These are phyloP conservation scores for Xylaria telfairii DNA, from an alignment of 495 filamentous ascomycete species.

Conservation along the genomic window DNA sequence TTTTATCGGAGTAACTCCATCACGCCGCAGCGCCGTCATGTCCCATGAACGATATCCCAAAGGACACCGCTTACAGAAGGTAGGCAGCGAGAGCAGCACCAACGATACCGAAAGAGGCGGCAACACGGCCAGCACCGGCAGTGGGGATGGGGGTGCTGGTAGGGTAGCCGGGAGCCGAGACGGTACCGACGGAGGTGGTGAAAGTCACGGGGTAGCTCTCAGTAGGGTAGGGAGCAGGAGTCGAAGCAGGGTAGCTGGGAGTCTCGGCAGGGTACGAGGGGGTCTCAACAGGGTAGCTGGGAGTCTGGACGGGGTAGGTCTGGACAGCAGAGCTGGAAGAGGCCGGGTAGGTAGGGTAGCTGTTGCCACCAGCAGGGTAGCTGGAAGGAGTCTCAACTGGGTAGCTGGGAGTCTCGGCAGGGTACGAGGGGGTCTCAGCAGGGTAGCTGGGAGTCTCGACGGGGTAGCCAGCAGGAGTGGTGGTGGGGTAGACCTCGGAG, in stretches of 20 bases:
- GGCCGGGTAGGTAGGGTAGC: neutral
- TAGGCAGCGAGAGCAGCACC: conserved; percentile 24
- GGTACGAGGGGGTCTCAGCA: neutral
- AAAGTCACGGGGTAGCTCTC: conserved; percentile 26
- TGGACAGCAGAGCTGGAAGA: neutral
- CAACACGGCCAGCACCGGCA: conserved; percentile 19
- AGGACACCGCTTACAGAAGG: conserved; percentile 24
- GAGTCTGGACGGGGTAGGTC: neutral
- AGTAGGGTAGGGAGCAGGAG: conserved; percentile 25
- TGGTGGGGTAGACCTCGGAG: neutral
- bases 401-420: neutral
- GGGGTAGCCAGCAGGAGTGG: neutral
- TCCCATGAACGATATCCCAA: conserved; percentile 8
- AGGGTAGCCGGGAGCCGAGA: conserved; percentile 20
- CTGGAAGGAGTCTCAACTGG: neutral
- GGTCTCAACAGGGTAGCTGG: conserved; percentile 13
- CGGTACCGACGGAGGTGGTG: conserved; percentile 26
- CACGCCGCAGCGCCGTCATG: conserved; percentile 6
- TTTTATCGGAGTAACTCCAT: conserved; percentile 19
- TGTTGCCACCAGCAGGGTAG: neutral
- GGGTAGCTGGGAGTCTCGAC: conserved; percentile 1
- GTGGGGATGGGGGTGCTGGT: conserved; percentile 26
- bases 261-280: neutral
- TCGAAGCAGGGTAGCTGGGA: conserved; percentile 9
- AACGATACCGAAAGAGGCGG: conserved; percentile 26